Conservation (phyloP, 1,284 basidiomycete species). For the Sanghuangporus baumii region DNA sequence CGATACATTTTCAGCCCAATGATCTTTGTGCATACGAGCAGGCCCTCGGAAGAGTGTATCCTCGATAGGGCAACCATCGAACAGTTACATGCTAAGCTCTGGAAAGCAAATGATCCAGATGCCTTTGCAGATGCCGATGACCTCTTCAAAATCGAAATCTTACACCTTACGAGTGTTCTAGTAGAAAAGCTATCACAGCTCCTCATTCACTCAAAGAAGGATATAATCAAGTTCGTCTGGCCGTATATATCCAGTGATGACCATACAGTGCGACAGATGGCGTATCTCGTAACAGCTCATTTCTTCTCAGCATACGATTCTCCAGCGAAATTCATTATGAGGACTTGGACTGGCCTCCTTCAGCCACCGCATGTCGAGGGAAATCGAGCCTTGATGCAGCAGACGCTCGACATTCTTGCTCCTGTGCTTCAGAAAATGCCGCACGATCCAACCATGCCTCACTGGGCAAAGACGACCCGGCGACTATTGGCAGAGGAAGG, state of each 20-base stretch:
- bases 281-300: conserved; percentile 89
- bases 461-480: conserved; percentile 90
- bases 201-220: conserved; percentile 81
- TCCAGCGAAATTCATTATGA: conserved; percentile 89
- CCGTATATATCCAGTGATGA: conserved; percentile 84
- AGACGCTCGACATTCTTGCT: conserved; percentile 89
- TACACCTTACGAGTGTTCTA: conserved; percentile 88
- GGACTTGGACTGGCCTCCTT: conserved; percentile 94
- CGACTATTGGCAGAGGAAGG: conserved; percentile 90
- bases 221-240: conserved; percentile 96
- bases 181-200: conserved; percentile 80
- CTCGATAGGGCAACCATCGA: conserved; percentile 69
- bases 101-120: conserved; percentile 57
- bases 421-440: conserved; percentile 65
- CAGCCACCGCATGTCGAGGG: conserved; percentile 80
- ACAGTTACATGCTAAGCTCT: conserved; percentile 70
- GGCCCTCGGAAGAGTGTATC: conserved; percentile 47
- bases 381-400: conserved; percentile 69
- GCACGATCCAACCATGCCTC: conserved; percentile 59
- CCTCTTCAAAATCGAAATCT: conserved; percentile 83
- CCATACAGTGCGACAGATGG: conserved; percentile 90
- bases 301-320: conserved; percentile 92
- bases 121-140: conserved; percentile 67
- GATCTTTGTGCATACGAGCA: conserved; percentile 71
- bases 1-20: conserved; percentile 89